These are phyloP conservation scores for Sisymbrium altissimum DNA, from an alignment of 345 rosid genomes.

Conservation along the genomic window DNA sequence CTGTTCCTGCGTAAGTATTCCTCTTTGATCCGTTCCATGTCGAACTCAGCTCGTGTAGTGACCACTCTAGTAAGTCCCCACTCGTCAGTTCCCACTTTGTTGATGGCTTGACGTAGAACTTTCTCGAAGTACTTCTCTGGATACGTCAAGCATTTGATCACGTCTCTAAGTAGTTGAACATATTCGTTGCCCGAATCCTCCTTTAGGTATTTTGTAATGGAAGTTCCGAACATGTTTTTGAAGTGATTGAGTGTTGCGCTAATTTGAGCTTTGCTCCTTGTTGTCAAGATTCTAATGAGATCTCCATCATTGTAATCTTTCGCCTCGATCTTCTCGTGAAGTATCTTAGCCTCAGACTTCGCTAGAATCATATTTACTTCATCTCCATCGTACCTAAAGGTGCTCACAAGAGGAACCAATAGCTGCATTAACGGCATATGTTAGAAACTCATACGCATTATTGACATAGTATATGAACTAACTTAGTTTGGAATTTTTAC, in stretches of 20 bases:
- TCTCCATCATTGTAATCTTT: constrained; percentile 73
- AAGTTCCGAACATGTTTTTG: constrained; percentile 57
- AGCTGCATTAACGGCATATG: constrained; percentile 43
- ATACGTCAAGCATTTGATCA: constrained; percentile 68
- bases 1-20: constrained; percentile 74
- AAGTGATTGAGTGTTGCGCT: constrained; percentile 74
- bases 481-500: not conserved
- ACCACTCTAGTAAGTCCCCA: constrained; percentile 79
- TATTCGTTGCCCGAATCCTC: constrained; percentile 61
- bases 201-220: constrained; percentile 76
- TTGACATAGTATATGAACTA: not conserved
- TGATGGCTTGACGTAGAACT: constrained; percentile 66
- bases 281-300: constrained; percentile 67
- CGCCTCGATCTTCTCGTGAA: constrained; percentile 64
- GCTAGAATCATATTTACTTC: constrained; percentile 71
- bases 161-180: constrained; percentile 64
- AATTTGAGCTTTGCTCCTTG: constrained; percentile 84
- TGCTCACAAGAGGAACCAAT: constrained; percentile 72
- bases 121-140: constrained; percentile 94
- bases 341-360: constrained; percentile 75
- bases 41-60: constrained; percentile 76
- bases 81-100: constrained; percentile 79
- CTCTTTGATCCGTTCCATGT: constrained; percentile 78
- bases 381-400: constrained; percentile 77
- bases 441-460: not conserved